Evolutionary conservation across 1,284 basidiomycete genomes (phyloP).

Genomic region (Wallemia mellicola): DNA sequence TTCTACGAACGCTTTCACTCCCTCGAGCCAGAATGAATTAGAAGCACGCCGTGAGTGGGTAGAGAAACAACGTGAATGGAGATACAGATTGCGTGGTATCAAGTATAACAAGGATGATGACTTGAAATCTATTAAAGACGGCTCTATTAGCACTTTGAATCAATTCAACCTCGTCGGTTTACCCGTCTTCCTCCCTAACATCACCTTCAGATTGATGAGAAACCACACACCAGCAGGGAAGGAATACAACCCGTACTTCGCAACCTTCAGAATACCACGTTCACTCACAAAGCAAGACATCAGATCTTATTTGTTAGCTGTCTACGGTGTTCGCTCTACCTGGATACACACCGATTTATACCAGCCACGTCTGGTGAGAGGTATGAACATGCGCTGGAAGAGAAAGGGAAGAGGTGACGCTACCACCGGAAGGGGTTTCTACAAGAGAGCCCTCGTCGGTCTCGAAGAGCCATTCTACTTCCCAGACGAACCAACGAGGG

Average conservation of each 20-base stretch:
- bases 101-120: slow-evolving; percentile 7
- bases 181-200: slow-evolving; percentile 64
- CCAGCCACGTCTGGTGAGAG: slow-evolving; percentile 24
- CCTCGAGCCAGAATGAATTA: slow-evolving; percentile 5
- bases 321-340: slow-evolving; percentile 62
- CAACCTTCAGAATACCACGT: slow-evolving; percentile 60
- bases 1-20: neutral
- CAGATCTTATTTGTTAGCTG: slow-evolving; percentile 47
- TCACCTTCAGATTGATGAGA: slow-evolving; percentile 48
- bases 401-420: slow-evolving; percentile 6
- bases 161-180: slow-evolving; percentile 32
- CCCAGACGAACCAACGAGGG: slow-evolving; percentile 44
- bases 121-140: slow-evolving; percentile 1
- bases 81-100: slow-evolving; percentile 32
- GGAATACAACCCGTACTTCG: slow-evolving; percentile 75
- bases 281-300: slow-evolving; percentile 73
- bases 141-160: neutral
- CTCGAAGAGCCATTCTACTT: slow-evolving; percentile 72
- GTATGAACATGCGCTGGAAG: slow-evolving; percentile 9
- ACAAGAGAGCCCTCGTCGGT: slow-evolving; percentile 67
- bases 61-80: slow-evolving; percentile 23
- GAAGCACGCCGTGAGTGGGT: slow-evolving; percentile 25
- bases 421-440: slow-evolving; percentile 18
- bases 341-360: slow-evolving; percentile 84
- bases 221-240: slow-evolving; percentile 47